Evolutionary conservation across 768 basidiomycete species (phyloP), one percentile per base, ranked within the genome.

Genomic region (Xerocomellus intermedius): DNA sequence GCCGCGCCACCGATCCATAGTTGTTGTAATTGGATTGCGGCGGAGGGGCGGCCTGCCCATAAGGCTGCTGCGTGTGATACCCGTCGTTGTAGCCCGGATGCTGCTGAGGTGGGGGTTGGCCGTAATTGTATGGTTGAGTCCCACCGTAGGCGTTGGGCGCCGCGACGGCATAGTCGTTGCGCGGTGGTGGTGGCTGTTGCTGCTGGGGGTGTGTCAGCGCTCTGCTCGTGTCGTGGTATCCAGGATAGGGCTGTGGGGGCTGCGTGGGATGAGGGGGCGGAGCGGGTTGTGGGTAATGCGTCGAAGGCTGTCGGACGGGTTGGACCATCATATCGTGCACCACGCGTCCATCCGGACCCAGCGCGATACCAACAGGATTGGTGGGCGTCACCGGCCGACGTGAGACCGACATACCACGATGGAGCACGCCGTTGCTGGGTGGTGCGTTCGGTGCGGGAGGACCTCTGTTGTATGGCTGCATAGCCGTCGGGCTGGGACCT

Each of bases 301-400:
- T 7, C 4, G 43, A 5, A 5, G 54, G 30, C 13, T 54, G 61
- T 2, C 56, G 61, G 1, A 33, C 35, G 0, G 64, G 54, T 70
- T 75, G 57, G 81, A 81, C 60, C 83, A 94, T 84, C 38, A 82
- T 79, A 70, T 96, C 94, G 56, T 87, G 83, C 35, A 87, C 75
- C 6, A 96, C 94, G 14, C 85, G 80, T 8, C 94, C 94, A 54
- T 76, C 82, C 0, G 87, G 85, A 59, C 92, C 93, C 3, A 96
- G 75, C 3, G 84, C 80, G 56, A 96, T 95, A 4, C 94, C 93
- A 4, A 91, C 79, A n/a, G 78, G 77, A 54, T 88, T 91, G 30
- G 87, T 87, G 54, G 87, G 91, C 14, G 86, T 77, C n/a, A 86
- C 78, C 1, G 87, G 81, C 38, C 74, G 71, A 28, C 64, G 74